These are phyloP conservation scores for Brassica juncea DNA, from an alignment of 345 rosid species.

Conservation along the genomic window DNA sequence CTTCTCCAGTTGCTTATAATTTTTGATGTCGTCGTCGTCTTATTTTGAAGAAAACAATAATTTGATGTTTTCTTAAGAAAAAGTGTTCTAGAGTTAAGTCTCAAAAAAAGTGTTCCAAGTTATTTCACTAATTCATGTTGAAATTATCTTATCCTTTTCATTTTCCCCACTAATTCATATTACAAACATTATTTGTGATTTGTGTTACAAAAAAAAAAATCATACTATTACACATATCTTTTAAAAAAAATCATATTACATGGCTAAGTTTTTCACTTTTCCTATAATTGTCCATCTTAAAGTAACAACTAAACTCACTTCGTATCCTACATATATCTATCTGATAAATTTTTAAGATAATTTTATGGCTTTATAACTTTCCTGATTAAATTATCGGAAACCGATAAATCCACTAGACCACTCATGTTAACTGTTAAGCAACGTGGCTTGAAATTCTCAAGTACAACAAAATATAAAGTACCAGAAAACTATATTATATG, in stretches of 20 bases:
- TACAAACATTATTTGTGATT: no score
- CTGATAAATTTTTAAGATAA: not conserved
- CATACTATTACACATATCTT: no score
- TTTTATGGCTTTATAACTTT: not conserved
- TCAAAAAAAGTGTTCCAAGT: no score
- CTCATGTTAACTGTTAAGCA: constrained; percentile 32
- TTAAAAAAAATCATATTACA: no score
- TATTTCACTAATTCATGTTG: no score
- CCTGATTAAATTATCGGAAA: constrained; percentile 15
- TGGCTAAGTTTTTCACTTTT: not conserved
- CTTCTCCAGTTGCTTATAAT: constrained; percentile 16
- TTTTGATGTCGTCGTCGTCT: not conserved
- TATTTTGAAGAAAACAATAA: constrained; percentile 2
- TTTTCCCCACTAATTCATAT: no score
- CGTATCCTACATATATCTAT: not conserved
- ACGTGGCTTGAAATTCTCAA: constrained; percentile 17
- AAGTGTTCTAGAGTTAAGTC: not conserved
- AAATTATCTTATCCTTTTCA: no score
- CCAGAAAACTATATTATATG: not conserved
- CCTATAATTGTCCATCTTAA: not conserved
- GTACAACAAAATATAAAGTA: not conserved
- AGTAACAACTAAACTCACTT: not conserved
- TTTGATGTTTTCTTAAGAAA: not conserved
- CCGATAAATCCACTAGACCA: constrained; percentile 27
- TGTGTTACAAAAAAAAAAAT: no score